Evolutionary conservation across 75 land plant genomes (phyloP).

Genomic region (Ceratopteris richardii): DNA sequence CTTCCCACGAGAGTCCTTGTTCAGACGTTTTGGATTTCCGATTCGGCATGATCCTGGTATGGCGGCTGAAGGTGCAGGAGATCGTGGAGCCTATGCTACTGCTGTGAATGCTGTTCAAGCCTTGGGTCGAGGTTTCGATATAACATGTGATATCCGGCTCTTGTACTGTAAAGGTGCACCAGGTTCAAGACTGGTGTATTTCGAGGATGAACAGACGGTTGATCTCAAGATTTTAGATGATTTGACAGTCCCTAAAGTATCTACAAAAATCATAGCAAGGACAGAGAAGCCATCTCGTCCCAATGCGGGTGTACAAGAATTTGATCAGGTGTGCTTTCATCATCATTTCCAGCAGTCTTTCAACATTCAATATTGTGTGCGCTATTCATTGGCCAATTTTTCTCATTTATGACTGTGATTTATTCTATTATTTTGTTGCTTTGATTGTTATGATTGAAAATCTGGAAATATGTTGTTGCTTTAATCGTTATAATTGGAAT

Average conservation of each 20-base stretch:
- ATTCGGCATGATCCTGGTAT: not conserved
- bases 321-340: constrained; percentile 32
- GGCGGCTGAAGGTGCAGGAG: not conserved
- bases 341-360: too few relatives aligned
- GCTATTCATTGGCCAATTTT: too few relatives aligned
- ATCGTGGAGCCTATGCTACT: constrained; percentile 31
- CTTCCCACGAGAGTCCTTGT: too few relatives aligned
- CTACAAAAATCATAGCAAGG: constrained; percentile 25
- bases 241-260: constrained; percentile 33
- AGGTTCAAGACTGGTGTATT: constrained; percentile 40
- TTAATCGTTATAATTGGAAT: too few relatives aligned
- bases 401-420: too few relatives aligned
- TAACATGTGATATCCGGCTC: constrained; percentile 59
- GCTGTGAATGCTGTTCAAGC: constrained; percentile 55
- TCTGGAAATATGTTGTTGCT: too few relatives aligned
- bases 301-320: constrained; percentile 27
- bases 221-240: constrained; percentile 32
- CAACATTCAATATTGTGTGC: too few relatives aligned
- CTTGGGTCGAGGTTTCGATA: constrained; percentile 88
- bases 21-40: too few relatives aligned
- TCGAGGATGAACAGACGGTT: constrained; percentile 39
- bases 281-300: constrained; percentile 20
- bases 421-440: too few relatives aligned
- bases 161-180: constrained; percentile 65
- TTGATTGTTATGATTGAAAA: too few relatives aligned